Evolutionary conservation across 2,329 filamentous ascomycete species (phyloP).

Genomic region (Camptophora hylomeconis): DNA sequence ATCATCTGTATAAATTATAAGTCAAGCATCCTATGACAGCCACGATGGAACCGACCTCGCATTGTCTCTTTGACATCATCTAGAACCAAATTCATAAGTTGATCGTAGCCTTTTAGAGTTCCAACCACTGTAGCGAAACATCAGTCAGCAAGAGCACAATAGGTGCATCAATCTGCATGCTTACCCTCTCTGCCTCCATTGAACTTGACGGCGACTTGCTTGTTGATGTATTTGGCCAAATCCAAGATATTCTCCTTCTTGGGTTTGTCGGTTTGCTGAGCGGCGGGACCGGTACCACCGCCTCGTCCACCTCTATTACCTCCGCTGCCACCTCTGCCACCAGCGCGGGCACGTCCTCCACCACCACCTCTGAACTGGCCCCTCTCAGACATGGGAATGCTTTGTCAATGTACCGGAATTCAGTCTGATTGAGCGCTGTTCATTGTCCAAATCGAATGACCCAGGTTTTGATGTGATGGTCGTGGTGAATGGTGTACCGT

Average conservation of each 20-base stretch:
- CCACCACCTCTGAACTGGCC: constrained; percentile 41
- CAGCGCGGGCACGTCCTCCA: constrained; percentile 27
- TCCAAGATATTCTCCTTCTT: constrained; percentile 99
- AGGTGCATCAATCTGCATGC: constrained; percentile 16
- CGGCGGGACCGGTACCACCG: constrained; percentile 30
- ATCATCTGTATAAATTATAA: constrained; percentile 51
- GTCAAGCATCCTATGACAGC: constrained; percentile 1
- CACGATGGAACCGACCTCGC: constrained; percentile 49
- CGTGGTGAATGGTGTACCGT: no score
- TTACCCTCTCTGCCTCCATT: constrained; percentile 83
- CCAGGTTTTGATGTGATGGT: no score
- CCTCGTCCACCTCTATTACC: constrained; percentile 25
- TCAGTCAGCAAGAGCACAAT: constrained; percentile 1
- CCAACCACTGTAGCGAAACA: constrained; percentile 53
- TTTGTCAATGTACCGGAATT: no score
- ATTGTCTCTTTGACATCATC: constrained; percentile 87
- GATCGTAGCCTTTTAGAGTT: constrained; percentile 87
- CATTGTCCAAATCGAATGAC: no score
- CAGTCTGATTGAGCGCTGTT: no score
- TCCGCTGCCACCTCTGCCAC: constrained; percentile 18
- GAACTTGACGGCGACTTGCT: constrained; percentile 90
- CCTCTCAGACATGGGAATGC: constrained; percentile 27
- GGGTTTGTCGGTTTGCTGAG: constrained; percentile 54
- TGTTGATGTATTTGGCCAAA: constrained; percentile 91
- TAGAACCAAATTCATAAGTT: constrained; percentile 93